Evolutionary conservation across 2,329 filamentous ascomycete species (phyloP), one percentile per base, ranked within the genome.

Genomic region (Arthrobotrys sinensis): DNA sequence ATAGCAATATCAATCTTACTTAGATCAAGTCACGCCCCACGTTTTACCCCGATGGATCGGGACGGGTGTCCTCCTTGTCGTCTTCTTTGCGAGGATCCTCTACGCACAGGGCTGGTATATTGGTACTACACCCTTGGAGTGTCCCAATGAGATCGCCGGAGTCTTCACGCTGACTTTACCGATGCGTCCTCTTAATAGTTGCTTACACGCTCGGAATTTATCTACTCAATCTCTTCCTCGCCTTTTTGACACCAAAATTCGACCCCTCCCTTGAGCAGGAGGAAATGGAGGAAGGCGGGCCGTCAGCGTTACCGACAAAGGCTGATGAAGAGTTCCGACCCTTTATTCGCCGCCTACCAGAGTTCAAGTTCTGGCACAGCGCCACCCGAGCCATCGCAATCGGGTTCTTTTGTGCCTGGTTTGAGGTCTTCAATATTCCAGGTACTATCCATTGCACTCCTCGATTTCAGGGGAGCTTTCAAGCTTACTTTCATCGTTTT

Each of bases 341-440:
- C 2, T 99, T 99, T 84, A 97, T 99, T 84, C 90, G 96, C 83
- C 90, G 96, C 78, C 90, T 99, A 24, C 96, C 96, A 70, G 96
- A 99, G 86, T 99, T 99, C 89, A 99, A 99, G 89, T 99, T 99
- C 88, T 99, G 96, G 96, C 93, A 97, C 87, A 92, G 93, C 83
- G 94, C 95, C 67, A 98, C 95, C 71, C 90, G 94, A 83, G 95
- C 95, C 69, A 89, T 98, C 82, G 84, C 87, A 81, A 93, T 98
- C 83, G 90, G 89, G 43, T 97, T 98, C 84, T 81, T 91, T 80
- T 97, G 94, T 89, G 93, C 91, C 82, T 98, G 93, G 92, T 97
- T 96, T 85, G 88, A 92, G 83, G 88, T 97, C 84, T 99, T 98
- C 86, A 93, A 99, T 86, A 90, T 99, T 81, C 96, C 96, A 0